phyloP scores from a whole-genome alignment of 73 alveolate genomes.

The Paramecium caudatum region DNA sequence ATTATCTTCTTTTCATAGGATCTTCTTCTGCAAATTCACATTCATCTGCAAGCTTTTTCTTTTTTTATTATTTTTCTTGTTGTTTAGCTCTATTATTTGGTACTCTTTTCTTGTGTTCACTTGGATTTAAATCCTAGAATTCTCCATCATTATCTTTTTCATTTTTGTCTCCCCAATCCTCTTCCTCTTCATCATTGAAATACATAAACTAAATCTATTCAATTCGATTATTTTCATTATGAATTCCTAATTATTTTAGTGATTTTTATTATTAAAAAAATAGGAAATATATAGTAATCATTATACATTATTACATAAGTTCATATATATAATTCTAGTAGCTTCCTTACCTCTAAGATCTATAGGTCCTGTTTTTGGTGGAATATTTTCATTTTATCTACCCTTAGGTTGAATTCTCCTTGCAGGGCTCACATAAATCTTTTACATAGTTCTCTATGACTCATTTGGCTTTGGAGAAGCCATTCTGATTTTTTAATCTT shows the following conservation, averaged over 20 bases:
- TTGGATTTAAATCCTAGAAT: constrained; percentile 55
- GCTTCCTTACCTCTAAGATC: constrained; percentile 67
- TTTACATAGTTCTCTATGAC: background rate
- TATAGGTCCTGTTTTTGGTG: constrained; percentile 58
- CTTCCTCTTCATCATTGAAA: constrained; percentile 53
- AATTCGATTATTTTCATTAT: background rate
- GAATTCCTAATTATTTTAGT: background rate
- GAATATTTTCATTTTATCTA: constrained; percentile 1
- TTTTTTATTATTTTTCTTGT: background rate
- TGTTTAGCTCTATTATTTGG: constrained; percentile 2
- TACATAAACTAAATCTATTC: background rate
- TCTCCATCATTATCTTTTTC: constrained; percentile 18
- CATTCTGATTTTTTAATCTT: constrained; percentile 39
- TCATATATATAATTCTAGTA: constrained; percentile 61
- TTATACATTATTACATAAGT: constrained; percentile 45
- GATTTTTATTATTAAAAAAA: background rate
- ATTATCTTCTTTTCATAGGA: constrained; percentile 49
- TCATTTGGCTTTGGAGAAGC: constrained; percentile 21
- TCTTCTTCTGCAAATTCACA: constrained; percentile 54
- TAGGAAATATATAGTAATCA: background rate
- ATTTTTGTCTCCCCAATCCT: constrained; percentile 51
- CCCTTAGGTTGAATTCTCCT: constrained; percentile 58
- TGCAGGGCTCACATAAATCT: constrained; percentile 56
- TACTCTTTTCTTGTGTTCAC: constrained; percentile 32
- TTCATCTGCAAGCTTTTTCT: background rate